Percentiles rank a stretch among this genome's conserved stretches.
Conservation (phyloP, 441 rosid genomes). For the Populus trichocarpa region DNA sequence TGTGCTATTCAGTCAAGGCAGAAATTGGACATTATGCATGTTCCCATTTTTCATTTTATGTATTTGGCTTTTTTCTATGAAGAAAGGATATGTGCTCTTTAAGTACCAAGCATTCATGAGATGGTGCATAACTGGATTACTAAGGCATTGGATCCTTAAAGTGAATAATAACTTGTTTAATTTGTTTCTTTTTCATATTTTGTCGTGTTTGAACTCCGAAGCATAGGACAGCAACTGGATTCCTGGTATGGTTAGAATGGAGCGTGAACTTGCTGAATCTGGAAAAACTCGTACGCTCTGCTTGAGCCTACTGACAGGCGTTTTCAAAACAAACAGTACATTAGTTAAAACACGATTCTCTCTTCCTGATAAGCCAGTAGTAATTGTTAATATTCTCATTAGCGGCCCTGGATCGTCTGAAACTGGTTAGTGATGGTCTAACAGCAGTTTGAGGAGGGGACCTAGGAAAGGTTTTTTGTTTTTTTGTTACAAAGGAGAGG, state of each 20-base stretch:
- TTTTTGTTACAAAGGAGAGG: too few relatives aligned
- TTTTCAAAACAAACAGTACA: too few relatives aligned
- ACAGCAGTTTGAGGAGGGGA: too few relatives aligned
- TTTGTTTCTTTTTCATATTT: not conserved
- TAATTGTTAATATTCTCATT: not conserved
- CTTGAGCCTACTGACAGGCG: too few relatives aligned
- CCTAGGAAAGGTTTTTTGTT: too few relatives aligned
- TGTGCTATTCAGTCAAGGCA: slow-evolving; percentile 16
- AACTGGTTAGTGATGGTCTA: too few relatives aligned
- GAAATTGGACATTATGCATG: slow-evolving; percentile 15
- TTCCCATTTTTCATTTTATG: slow-evolving; percentile 13
- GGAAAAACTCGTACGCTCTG: too few relatives aligned
- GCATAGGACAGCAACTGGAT: not conserved
- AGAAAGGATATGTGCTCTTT: not conserved
- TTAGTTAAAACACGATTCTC: not conserved
- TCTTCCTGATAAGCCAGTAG: not conserved
- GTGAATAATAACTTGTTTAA: not conserved
- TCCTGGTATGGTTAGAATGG: too few relatives aligned
- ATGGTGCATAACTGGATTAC: slow-evolving; percentile 4
- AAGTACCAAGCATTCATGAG: slow-evolving; percentile 9
- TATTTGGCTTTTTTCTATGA: slow-evolving; percentile 21
- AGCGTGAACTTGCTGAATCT: too few relatives aligned
- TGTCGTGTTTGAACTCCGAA: not conserved
- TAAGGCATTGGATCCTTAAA: slow-evolving; percentile 1
- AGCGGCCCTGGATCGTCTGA: not conserved